Percentiles rank a stretch among this genome's conserved stretches.
Evolutionary conservation across 495 filamentous ascomycete species (phyloP).

Genomic region (Podospora pseudoanserina): DNA sequence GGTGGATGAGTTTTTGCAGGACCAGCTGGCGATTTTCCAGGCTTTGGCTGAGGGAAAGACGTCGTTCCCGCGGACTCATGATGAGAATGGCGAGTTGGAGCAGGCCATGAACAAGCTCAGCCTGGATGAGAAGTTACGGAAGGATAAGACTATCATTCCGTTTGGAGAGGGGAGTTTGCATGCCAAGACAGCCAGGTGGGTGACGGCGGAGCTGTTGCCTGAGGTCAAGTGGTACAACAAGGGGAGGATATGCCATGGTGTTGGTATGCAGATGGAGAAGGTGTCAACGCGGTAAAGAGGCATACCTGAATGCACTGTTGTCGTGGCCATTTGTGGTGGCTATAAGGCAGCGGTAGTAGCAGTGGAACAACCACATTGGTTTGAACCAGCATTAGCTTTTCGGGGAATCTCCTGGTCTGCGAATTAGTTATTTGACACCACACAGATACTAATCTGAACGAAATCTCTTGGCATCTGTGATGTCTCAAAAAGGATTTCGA

Average conservation of each 20-base stretch:
- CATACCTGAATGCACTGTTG: not conserved
- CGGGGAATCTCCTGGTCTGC: not conserved
- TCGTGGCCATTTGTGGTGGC: not conserved
- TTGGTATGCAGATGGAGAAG: slow-evolving; percentile 31
- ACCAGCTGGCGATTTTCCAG: slow-evolving; percentile 81
- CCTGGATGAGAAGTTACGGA: slow-evolving; percentile 25
- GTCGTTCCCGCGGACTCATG: slow-evolving; percentile 31
- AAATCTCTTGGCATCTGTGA: not conserved
- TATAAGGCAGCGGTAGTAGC: not conserved
- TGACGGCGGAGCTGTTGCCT: slow-evolving; percentile 54
- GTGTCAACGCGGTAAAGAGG: slow-evolving; percentile 1
- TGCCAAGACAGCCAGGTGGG: slow-evolving; percentile 73
- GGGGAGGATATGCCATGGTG: slow-evolving; percentile 50
- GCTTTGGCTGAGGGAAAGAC: slow-evolving; percentile 60
- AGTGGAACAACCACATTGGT: not conserved
- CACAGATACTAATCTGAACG: not conserved
- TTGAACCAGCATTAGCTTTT: not conserved
- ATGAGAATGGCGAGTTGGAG: slow-evolving; percentile 22
- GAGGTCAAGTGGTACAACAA: slow-evolving; percentile 51
- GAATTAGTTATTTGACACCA: not conserved
- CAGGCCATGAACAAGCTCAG: slow-evolving; percentile 16
- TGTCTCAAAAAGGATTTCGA: not conserved
- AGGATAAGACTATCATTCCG: slow-evolving; percentile 38
- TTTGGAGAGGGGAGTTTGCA: slow-evolving; percentile 62
- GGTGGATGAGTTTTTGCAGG: slow-evolving; percentile 70